These are phyloP conservation scores for Omphalotus guepiniiformis DNA, from an alignment of 768 basidiomycete genomes.

Conservation along the genomic window DNA sequence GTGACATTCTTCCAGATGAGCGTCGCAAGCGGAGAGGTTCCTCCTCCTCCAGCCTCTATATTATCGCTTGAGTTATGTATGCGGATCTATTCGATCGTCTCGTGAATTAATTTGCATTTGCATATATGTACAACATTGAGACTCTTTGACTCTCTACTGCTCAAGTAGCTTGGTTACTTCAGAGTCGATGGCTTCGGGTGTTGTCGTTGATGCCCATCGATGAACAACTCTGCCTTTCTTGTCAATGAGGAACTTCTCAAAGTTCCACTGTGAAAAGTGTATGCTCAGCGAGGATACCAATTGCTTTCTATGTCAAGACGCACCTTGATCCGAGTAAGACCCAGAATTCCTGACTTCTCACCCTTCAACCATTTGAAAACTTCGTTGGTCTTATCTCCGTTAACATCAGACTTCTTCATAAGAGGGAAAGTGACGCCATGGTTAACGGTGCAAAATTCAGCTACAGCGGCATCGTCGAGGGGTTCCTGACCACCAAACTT, in stretches of 20 bases:
- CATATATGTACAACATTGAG: no score
- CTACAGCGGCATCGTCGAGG: constrained; percentile 70
- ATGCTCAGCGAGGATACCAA: neutral
- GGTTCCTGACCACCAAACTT: constrained; percentile 91
- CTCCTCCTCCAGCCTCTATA: no score
- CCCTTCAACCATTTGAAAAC: constrained; percentile 84
- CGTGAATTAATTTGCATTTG: no score
- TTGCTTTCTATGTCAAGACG: constrained; percentile 11
- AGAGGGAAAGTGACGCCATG: constrained; percentile 89
- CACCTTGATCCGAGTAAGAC: constrained; percentile 73
- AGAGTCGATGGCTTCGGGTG: constrained; percentile 57
- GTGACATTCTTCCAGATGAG: no score
- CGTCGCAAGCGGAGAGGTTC: no score
- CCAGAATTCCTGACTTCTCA: constrained; percentile 69
- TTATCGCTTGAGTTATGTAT: no score
- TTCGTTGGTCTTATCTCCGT: constrained; percentile 79
- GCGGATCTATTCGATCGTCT: no score
- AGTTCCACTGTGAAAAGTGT: constrained; percentile 65
- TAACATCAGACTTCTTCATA: constrained; percentile 92
- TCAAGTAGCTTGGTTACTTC: constrained; percentile 59
- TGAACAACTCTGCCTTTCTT: constrained; percentile 71
- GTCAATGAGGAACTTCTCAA: constrained; percentile 85
- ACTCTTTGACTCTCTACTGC: no score
- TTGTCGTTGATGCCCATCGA: constrained; percentile 74
- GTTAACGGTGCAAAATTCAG: constrained; percentile 72